Evolutionary conservation across 108 stramenopile species (phyloP), one percentile per base, ranked within the genome.

Genomic region (Nitzschia sp.): DNA sequence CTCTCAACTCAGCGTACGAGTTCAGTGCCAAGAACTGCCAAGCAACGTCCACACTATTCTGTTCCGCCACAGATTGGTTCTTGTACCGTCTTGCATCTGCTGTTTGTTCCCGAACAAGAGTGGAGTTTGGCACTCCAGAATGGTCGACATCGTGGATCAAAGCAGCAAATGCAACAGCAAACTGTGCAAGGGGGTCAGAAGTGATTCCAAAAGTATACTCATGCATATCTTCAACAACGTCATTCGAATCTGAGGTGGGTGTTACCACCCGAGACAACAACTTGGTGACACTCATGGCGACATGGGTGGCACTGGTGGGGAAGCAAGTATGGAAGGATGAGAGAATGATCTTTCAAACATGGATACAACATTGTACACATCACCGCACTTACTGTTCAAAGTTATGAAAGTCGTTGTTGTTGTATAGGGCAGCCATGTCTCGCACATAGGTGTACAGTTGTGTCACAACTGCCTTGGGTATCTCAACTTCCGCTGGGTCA

Each of bases 251-350:
- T 3, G 51, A 3, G 20, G 51, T 40, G 10, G 64, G 64, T 2
- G 64, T 34, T 7, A 65, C 64, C 29, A 65, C 37, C 3, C 64
- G 26, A 0, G 15, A 15, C 26, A 65, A 37, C 8, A 65, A 44
- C 11, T 65, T 65, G 34, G 38, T 65, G 1, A 53, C 51, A 53
- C 34, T 38, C 51, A 65, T 52, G 25, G 64, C 51, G 1, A 65
- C 64, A 26, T 65, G 51, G 0, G 55, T 50, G 7, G 57, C 71
- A 19, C 46, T 43, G 55, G 15, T 54, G 7, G 15, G 17, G 6
- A 48, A 17, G 46, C 14, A 48, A 48, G n/a, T 15, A 48, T 17
- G 1, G n/a, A 15, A 48, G 17, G 46, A 6, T 48, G 46, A 48
- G 46, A 48, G 6, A 48, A 3, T 5, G 17, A 48, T 1, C 2